Evolutionary conservation across 2,329 filamentous ascomycete species (phyloP), one percentile per base, ranked within the genome.

Genomic region (Pseudogymnoascus pannorum): DNA sequence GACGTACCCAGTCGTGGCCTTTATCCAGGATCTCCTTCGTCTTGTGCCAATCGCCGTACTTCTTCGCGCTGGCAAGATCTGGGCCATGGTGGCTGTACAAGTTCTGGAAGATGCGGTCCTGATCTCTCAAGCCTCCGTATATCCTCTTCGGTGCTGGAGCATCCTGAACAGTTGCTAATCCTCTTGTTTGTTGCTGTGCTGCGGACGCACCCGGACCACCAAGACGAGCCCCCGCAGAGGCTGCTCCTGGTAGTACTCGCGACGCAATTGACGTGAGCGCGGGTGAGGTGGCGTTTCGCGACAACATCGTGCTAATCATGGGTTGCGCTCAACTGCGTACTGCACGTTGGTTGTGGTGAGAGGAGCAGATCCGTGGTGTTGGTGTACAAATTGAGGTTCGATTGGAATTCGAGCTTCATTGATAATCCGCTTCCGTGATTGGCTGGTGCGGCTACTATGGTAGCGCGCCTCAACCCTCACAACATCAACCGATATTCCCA

Each of bases 21-120:
- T 99, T 99, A 69, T 91, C 79, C 63, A 99, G 77, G 62, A 99
- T 99, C 76, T 99, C 94, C 84, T 99, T 99, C 61, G 94, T 99
- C 84, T 95, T 96, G 81, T 99, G 86, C 94, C 94, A 99, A 77
- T 97, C 94, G 70, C 94, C 94, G 83, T 96, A 96, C 79, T 96
- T 96, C 87, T 91, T 92, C 60, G 94, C 92, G 73, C 87, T 91
- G 81, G 94, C 93, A 69, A 99, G 79, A 75, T 97, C 92, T 65
- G 92, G 84, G 59, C 91, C 92, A 78, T 91, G 91, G 74, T 94
- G 91, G 72, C 91, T 87, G 79, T 99, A 99, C 63, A 99, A 83
- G 79, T 99, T 99, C 80, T 96, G 92, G 79, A 99, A 99, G 78
- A 99, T 99, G 71, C 94, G 87, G 79, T 99, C 94, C 80, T 97